These are phyloP conservation scores for Lasiosphaeria miniovina DNA, from an alignment of 495 filamentous ascomycete genomes.

Conservation along the genomic window DNA sequence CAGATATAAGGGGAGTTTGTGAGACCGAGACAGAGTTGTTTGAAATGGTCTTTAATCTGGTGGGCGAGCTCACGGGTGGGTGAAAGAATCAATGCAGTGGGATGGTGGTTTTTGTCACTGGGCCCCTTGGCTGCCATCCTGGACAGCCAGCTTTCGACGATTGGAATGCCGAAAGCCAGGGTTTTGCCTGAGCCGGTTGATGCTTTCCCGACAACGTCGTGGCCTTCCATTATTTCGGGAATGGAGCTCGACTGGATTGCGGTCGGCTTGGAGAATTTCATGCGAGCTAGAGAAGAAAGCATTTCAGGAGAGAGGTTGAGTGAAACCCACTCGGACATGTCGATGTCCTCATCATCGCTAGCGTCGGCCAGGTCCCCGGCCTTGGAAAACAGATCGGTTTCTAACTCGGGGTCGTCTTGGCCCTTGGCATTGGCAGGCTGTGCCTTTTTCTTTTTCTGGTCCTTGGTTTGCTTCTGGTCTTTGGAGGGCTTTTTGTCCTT, in stretches of 20 bases:
- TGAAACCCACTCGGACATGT: conserved; percentile 72
- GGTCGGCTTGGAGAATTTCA: conserved; percentile 78
- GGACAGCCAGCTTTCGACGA: conserved; percentile 62
- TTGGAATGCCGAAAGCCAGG: conserved; percentile 76
- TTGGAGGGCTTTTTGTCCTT: conserved; percentile 12
- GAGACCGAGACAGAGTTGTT: conserved; percentile 61
- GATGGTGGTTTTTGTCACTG: conserved; percentile 36
- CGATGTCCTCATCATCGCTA: conserved; percentile 44
- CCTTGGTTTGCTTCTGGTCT: conserved; percentile 11
- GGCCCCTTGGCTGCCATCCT: conserved; percentile 33
- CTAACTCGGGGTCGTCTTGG: conserved; percentile 39
- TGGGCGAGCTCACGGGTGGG: conserved; percentile 92
- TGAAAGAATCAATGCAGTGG: conserved; percentile 84
- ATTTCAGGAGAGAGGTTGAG: conserved; percentile 67
- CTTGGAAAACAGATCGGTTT: conserved; percentile 41
- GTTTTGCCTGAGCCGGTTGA: conserved; percentile 84
- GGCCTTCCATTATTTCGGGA: conserved; percentile 68
- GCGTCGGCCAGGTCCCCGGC: conserved; percentile 38
- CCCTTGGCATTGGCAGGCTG: conserved; percentile 33
- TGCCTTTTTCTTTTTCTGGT: conserved; percentile 10
- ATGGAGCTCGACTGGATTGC: conserved; percentile 74
- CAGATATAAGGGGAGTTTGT: conserved; percentile 64
- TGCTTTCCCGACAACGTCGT: conserved; percentile 78
- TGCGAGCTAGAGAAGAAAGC: conserved; percentile 68
- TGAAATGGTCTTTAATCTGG: conserved; percentile 80